These are phyloP conservation scores for Lizanozyma gosingica DNA, from an alignment of 1,139 yeast genomes.

Conservation along the genomic window DNA sequence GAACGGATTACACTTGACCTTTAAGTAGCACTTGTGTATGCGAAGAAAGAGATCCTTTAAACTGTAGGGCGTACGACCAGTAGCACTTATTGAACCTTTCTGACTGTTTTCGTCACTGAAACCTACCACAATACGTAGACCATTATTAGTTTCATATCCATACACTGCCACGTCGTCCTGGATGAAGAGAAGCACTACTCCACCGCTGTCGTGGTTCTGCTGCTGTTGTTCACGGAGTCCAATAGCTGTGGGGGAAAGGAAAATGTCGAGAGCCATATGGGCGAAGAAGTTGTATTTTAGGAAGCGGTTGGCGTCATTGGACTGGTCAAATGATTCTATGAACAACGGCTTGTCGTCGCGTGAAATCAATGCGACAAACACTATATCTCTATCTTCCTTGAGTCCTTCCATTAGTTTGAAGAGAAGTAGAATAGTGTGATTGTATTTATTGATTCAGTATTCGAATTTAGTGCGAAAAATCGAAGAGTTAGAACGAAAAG, in stretches of 20 bases:
- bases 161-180: slow-evolving; percentile 56
- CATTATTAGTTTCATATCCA: slow-evolving; percentile 55
- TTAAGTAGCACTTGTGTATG: slow-evolving; percentile 41
- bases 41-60: slow-evolving; percentile 27
- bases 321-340: slow-evolving; percentile 28
- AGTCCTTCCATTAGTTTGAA: not conserved
- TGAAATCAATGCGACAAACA: slow-evolving; percentile 32
- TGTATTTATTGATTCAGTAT: no score
- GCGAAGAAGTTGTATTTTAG: slow-evolving; percentile 54
- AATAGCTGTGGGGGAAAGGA: slow-evolving; percentile 43
- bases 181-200: slow-evolving; percentile 40
- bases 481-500: no score
- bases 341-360: slow-evolving; percentile 35
- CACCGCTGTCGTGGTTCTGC: slow-evolving; percentile 16
- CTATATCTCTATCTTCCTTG: not conserved
- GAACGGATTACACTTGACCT: slow-evolving; percentile 51
- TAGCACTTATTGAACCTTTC: not conserved
- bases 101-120: slow-evolving; percentile 12
- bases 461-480: no score
- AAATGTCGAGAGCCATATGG: slow-evolving; percentile 60
- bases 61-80: not conserved
- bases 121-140: slow-evolving; percentile 52
- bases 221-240: slow-evolving; percentile 33
- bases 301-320: slow-evolving; percentile 28
- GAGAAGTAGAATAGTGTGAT: no score